phyloP scores from a whole-genome alignment of 176 grass and related monocot species.

The Aechmea fasciata region DNA sequence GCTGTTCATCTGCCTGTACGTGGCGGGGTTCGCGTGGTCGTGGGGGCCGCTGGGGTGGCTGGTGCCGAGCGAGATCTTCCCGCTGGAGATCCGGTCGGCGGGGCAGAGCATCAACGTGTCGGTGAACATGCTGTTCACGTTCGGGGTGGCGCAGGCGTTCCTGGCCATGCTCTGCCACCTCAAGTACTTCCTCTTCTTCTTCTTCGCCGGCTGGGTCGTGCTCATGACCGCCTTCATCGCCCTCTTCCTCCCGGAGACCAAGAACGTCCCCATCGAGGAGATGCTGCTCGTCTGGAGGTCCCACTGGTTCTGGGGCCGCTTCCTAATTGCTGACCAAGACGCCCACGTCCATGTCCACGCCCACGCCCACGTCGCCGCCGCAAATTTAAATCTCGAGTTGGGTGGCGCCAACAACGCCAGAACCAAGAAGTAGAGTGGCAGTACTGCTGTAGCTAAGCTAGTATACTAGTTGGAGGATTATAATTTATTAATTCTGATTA shows the following conservation, averaged over 20 bases:
- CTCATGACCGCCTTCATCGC: slow-evolving; percentile 76
- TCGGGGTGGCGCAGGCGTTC: slow-evolving; percentile 83
- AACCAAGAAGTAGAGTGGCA: slow-evolving; percentile 21
- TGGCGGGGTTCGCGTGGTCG: slow-evolving; percentile 89
- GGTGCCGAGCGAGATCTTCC: slow-evolving; percentile 96
- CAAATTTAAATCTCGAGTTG: slow-evolving; percentile 32
- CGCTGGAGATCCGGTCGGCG: slow-evolving; percentile 88
- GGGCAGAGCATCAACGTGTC: slow-evolving; percentile 95
- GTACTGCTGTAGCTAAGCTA: slow-evolving; percentile 5
- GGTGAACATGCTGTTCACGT: slow-evolving; percentile 93
- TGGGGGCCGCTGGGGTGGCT: slow-evolving; percentile 96
- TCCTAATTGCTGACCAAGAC: slow-evolving; percentile 59
- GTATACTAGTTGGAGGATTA: slow-evolving; percentile 16
- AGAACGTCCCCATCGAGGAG: slow-evolving; percentile 98
- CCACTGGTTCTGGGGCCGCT: slow-evolving; percentile 88
- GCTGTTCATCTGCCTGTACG: slow-evolving; percentile 87
- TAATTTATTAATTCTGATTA: not conserved
- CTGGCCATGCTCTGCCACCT: slow-evolving; percentile 84
- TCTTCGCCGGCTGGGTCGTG: slow-evolving; percentile 83
- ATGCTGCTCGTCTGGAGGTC: slow-evolving; percentile 78
- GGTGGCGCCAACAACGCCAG: not conserved
- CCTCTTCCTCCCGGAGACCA: slow-evolving; percentile 87
- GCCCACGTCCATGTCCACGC: too few species aligned
- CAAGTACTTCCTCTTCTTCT: slow-evolving; percentile 95
- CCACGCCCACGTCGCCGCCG: slow-evolving; percentile 44